phyloP scores from a whole-genome alignment of 768 basidiomycete genomes.

The Tricholoma sp. region DNA sequence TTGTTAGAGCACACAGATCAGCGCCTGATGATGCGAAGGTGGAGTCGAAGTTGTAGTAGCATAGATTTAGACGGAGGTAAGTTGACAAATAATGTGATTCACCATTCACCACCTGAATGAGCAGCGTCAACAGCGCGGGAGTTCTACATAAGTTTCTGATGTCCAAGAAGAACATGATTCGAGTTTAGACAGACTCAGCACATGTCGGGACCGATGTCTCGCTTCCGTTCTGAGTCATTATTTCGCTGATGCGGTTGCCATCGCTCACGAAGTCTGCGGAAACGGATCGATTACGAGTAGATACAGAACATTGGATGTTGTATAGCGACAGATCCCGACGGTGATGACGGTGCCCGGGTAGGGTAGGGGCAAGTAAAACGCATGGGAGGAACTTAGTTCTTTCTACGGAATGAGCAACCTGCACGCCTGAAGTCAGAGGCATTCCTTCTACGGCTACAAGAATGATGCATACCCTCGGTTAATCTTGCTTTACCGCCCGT shows the following conservation, averaged over 20 bases:
- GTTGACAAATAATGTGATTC: neutral
- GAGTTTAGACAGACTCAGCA: no score
- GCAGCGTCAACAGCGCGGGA: no score
- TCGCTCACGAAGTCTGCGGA: no score
- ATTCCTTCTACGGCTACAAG: neutral
- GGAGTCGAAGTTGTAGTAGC: conserved; percentile 30
- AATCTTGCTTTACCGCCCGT: conserved; percentile 97
- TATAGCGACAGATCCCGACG: neutral
- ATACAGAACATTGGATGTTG: neutral
- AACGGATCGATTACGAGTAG: neutral
- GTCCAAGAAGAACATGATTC: no score
- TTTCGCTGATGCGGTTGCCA: neutral
- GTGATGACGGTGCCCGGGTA: conserved; percentile 1
- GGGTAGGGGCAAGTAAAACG: conserved; percentile 7
- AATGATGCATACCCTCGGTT: conserved; percentile 79
- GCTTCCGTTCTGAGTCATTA: neutral
- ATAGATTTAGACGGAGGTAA: neutral
- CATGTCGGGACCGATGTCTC: neutral
- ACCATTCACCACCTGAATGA: no score
- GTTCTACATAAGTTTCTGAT: no score
- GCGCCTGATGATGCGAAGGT: conserved; percentile 28
- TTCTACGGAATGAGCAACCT: conserved; percentile 98
- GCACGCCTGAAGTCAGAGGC: conserved; percentile 9
- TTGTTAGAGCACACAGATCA: conserved; percentile 55
- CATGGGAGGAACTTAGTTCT: conserved; percentile 53